Conservation (phyloP, 139 green algal genomes). For the Tetradesmus obliquus region DNA sequence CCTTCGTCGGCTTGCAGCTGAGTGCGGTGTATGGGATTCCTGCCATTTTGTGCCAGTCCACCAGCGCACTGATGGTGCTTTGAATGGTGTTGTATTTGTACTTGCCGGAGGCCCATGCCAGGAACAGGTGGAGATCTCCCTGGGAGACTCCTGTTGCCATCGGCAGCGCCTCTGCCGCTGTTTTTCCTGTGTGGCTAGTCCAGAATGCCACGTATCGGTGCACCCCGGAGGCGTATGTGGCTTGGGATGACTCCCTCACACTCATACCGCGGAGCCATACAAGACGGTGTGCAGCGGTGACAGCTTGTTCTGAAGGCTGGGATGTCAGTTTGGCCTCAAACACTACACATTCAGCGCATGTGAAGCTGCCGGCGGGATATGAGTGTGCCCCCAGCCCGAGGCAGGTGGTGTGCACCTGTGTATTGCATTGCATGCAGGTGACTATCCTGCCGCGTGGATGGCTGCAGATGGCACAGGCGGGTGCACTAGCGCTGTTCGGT, state of each 20-base stretch:
- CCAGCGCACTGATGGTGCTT: background rate
- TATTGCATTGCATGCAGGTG: background rate
- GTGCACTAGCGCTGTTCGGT: too few relatives aligned
- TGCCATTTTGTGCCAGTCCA: constrained; percentile 8
- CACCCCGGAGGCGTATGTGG: background rate
- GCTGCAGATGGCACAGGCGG: too few relatives aligned
- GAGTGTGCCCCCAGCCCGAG: background rate
- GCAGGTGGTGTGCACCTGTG: background rate
- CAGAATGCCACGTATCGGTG: background rate
- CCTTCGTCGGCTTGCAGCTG: background rate
- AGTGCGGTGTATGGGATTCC: background rate
- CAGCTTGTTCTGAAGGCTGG: background rate
- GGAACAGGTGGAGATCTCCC: background rate
- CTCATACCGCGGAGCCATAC: background rate
- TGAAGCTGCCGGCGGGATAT: background rate
- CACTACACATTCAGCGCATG: background rate
- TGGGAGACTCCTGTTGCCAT: background rate
- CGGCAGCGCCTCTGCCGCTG: background rate
- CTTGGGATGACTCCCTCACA: background rate
- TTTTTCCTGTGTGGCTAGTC: background rate
- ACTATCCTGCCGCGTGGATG: background rate
- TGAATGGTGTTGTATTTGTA: constrained; percentile 29
- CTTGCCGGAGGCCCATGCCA: background rate
- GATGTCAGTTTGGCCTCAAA: background rate
- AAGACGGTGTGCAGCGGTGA: background rate